A percentile compares a stretch with the other conserved stretches of the same genome.
These are phyloP conservation scores for Pythium dissotocum DNA, from an alignment of 352 stramenopile genomes.

Conservation along the genomic window DNA sequence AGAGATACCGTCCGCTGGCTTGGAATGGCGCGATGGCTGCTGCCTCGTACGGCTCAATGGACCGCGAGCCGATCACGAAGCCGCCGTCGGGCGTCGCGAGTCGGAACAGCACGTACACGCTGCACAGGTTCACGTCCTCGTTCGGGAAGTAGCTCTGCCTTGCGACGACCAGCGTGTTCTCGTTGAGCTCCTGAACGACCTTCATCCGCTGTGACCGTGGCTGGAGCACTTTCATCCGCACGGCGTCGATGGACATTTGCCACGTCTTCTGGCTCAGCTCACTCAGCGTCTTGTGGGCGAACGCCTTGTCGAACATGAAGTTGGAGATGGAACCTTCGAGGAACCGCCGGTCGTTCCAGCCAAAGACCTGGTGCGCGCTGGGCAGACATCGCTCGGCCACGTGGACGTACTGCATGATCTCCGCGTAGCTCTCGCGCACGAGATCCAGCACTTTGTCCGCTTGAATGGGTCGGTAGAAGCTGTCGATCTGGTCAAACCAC, in stretches of 20 bases:
- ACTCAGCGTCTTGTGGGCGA: constrained; percentile 25
- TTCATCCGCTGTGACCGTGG: constrained; percentile 34
- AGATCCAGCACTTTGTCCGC: neutral
- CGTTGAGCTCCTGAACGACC: constrained; percentile 31
- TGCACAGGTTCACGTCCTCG: constrained; percentile 19
- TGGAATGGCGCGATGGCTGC: neutral
- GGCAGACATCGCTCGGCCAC: constrained; percentile 12
- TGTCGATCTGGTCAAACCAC: constrained; percentile 11
- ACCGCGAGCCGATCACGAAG: constrained; percentile 16
- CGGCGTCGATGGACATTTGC: constrained; percentile 32
- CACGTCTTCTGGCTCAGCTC: constrained; percentile 34
- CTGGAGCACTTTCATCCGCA: constrained; percentile 30
- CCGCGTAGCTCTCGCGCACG: constrained; percentile 9
- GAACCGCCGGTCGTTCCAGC: constrained; percentile 38
- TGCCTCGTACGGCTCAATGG: constrained; percentile 6
- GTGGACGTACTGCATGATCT: constrained; percentile 18
- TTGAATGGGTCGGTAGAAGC: constrained; percentile 1
- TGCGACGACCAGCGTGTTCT: constrained; percentile 18
- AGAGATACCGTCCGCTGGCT: constrained; percentile 7
- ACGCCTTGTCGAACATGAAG: constrained; percentile 45
- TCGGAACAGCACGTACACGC: constrained; percentile 20
- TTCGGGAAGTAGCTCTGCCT: constrained; percentile 20
- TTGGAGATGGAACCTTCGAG: constrained; percentile 39
- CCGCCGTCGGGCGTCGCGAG: constrained; percentile 10
- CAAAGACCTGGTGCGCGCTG: constrained; percentile 30